Evolutionary conservation across 2,329 filamentous ascomycete species (phyloP).

Genomic region (Penicillium sp.): DNA sequence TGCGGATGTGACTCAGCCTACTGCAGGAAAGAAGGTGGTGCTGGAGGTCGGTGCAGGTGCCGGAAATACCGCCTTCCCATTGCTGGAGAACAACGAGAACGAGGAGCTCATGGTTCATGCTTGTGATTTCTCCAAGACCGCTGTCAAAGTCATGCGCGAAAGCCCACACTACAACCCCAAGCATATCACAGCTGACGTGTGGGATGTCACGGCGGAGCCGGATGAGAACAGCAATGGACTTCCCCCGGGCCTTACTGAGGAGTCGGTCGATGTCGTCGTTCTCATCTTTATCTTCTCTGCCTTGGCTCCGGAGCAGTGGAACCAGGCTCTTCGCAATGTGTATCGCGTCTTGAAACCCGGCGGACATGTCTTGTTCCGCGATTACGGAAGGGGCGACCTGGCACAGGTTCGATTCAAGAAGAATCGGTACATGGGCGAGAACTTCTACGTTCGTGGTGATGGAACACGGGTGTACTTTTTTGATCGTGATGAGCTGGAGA

Average conservation of each 20-base stretch:
- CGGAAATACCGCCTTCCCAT: slow-evolving; percentile 91
- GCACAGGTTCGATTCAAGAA: slow-evolving; percentile 97
- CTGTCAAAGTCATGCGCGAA: slow-evolving; percentile 80
- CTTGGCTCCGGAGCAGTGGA: slow-evolving; percentile 75
- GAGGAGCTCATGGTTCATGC: slow-evolving; percentile 73
- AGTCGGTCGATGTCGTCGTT: slow-evolving; percentile 80
- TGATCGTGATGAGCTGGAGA: slow-evolving; percentile 49
- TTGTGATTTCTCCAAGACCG: slow-evolving; percentile 91
- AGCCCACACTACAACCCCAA: slow-evolving; percentile 66
- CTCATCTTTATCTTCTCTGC: slow-evolving; percentile 98
- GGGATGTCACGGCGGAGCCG: slow-evolving; percentile 67
- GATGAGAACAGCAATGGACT: slow-evolving; percentile 45
- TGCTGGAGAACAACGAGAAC: slow-evolving; percentile 77
- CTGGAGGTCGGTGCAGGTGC: slow-evolving; percentile 91
- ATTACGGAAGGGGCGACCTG: slow-evolving; percentile 90
- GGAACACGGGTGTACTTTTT: slow-evolving; percentile 98
- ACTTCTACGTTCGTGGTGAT: slow-evolving; percentile 93
- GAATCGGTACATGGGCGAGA: slow-evolving; percentile 84
- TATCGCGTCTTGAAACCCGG: slow-evolving; percentile 77
- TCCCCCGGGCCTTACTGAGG: slow-evolving; percentile 66
- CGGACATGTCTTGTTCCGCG: slow-evolving; percentile 86
- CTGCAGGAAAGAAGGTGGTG: slow-evolving; percentile 61
- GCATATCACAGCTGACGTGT: slow-evolving; percentile 79
- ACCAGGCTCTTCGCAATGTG: slow-evolving; percentile 69
- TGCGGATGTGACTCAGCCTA: slow-evolving; percentile 61